phyloP scores from a whole-genome alignment of 345 rosid species.

The Acer saccharum region DNA sequence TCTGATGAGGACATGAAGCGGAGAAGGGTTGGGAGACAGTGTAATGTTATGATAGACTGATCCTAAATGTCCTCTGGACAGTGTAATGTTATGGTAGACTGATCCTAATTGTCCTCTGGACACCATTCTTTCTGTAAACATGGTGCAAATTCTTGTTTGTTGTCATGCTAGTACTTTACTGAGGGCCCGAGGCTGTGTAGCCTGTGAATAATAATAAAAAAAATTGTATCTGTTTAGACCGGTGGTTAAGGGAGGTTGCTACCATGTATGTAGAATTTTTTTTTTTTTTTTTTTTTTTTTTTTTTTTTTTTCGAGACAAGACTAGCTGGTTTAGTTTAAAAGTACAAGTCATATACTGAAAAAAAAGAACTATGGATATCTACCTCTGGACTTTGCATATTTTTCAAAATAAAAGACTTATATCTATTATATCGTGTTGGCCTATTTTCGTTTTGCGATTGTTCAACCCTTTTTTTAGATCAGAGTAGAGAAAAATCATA shows the following conservation, averaged over 20 bases:
- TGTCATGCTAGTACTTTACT: background rate
- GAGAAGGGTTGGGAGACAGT: slow-evolving; percentile 32
- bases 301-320: background rate
- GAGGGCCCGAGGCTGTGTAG: background rate
- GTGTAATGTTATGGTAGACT: slow-evolving; percentile 26
- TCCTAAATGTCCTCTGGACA: slow-evolving; percentile 1
- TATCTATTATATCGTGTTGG: background rate
- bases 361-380: background rate
- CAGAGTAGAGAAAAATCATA: no score
- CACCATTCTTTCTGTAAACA: slow-evolving; percentile 5
- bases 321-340: background rate
- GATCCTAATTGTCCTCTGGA: slow-evolving; percentile 13
- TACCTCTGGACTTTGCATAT: background rate
- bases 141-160: slow-evolving; percentile 11
- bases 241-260: background rate
- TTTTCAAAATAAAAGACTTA: background rate
- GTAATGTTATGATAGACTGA: slow-evolving; percentile 50
- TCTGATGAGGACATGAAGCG: slow-evolving; percentile 43
- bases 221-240: background rate
- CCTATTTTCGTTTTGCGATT: no score
- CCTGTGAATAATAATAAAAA: background rate
- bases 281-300: background rate
- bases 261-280: slow-evolving; percentile 11
- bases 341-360: background rate
- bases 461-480: no score